These are phyloP conservation scores for Rhododendron henanense DNA, from an alignment of 148 eudicot species.

Conservation along the genomic window DNA sequence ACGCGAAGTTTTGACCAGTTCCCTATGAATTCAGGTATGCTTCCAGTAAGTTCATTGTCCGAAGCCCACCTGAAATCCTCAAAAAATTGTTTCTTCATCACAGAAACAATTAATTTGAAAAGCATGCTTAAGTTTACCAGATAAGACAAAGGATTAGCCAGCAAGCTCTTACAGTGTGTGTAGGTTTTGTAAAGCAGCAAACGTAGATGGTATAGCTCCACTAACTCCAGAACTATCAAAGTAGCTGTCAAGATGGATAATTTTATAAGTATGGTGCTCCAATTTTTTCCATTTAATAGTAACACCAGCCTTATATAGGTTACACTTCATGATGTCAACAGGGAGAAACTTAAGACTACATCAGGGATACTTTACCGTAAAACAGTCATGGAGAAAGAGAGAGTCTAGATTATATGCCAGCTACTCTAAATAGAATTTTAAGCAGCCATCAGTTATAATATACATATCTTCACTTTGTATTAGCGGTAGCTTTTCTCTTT, in stretches of 20 bases:
- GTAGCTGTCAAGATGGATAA: constrained; percentile 42
- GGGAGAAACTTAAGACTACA: background rate
- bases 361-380: background rate
- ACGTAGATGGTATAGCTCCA: constrained; percentile 37
- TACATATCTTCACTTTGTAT: background rate
- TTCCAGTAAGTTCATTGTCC: constrained; percentile 57
- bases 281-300: background rate
- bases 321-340: background rate
- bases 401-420: background rate
- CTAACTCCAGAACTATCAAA: constrained; percentile 69
- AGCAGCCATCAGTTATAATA: background rate
- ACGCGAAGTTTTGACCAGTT: constrained; percentile 7
- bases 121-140: background rate
- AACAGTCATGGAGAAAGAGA: background rate
- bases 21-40: constrained; percentile 66
- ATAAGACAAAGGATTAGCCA: background rate
- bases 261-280: background rate
- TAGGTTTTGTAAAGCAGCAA: constrained; percentile 35
- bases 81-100: constrained; percentile 2
- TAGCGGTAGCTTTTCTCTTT: background rate
- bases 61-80: constrained; percentile 66
- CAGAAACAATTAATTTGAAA: background rate
- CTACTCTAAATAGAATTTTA: background rate
- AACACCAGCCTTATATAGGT: background rate
- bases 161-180: constrained; percentile 43